Base-by-base conservation (phyloP, 495 filamentous ascomycete species). In the Annulohypoxylon nitens region DNA sequence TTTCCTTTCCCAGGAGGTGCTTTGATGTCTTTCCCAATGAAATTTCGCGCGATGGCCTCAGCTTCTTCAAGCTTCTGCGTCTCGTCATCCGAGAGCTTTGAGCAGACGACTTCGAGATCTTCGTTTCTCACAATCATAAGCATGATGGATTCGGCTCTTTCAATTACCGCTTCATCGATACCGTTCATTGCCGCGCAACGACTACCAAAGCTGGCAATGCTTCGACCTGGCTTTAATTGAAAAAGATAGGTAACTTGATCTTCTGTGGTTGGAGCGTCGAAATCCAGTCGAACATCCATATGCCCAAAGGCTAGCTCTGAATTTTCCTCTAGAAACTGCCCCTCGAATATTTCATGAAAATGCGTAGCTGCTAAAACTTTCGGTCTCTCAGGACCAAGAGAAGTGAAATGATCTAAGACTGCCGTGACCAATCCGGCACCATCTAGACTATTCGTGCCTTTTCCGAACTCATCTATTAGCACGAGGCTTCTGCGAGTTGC, bases 391-490 rank as follows among this genome's bases (percentile, higher is more conserved):
- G 80, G 65, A 2, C 84, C 89, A 16, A 84, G 81, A 41, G 80
- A 82, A 3, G 96, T 83, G 26, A 98, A 88, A 78, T 97, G 85
- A 71, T 93, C 87, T 41, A 97, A 89, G 5, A 96, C 89, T 6
- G 93, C 93, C 61, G 90, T 91, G 55, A 93, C 90, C n/a, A 99
- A 83, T 0, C 93, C 97, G 4, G 94, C 92, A 20, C 96, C 96
- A 81, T 96, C 92, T 68, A 86, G 86, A 14, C 88, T 85, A 59
- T 93, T 92, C 0, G 96, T 99, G 7, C 96, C 97, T 81, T 98
- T 99, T 4, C 96, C 96, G 71, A 99, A 98, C 74, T 99, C 97
- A 75, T 99, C 96, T 58, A 97, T 91, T 25, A 99, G 83, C 4
- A 98, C 79, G 2, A 99, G 81, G 75, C 92, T 97, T 30, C 89